A percentile compares a stretch with the other conserved stretches of the same genome.
Evolutionary conservation across 176 grass and related monocot genomes (phyloP).

Genomic region (Aegilops longissima): DNA sequence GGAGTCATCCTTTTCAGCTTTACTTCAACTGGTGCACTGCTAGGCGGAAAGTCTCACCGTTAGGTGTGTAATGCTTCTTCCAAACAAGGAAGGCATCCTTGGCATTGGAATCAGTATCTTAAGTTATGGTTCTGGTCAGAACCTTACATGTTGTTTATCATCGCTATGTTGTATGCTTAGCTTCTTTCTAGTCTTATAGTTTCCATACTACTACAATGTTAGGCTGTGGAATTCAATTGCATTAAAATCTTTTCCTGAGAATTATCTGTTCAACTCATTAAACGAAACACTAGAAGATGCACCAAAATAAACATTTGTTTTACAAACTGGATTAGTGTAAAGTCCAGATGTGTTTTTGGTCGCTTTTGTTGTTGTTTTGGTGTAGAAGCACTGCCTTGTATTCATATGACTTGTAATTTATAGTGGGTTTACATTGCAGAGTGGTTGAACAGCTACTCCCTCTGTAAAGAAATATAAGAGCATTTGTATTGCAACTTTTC

Average conservation of each 20-base stretch:
- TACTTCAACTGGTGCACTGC: constrained; percentile 31
- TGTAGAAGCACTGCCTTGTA: neutral
- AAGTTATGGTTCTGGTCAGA: constrained; percentile 20
- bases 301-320: neutral
- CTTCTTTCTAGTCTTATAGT: neutral
- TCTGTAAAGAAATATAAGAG: too few species aligned
- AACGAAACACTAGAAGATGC: neutral
- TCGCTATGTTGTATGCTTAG: neutral
- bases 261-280: neutral
- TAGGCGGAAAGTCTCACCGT: neutral
- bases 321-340: neutral
- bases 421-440: neutral
- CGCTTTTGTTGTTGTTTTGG: neutral
- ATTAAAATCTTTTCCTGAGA: neutral
- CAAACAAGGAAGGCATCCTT: neutral
- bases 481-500: neutral
- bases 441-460: neutral
- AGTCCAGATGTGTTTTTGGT: neutral
- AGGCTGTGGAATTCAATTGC: neutral
- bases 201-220: neutral
- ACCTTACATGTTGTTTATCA: neutral
- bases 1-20: constrained; percentile 42
- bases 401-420: neutral
- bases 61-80: neutral
- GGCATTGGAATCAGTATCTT: neutral